Percentiles rank a stretch among this genome's conserved stretches.
Evolutionary conservation across 805 yeast genomes (phyloP).

Genomic region (Candida rishiriensis): DNA sequence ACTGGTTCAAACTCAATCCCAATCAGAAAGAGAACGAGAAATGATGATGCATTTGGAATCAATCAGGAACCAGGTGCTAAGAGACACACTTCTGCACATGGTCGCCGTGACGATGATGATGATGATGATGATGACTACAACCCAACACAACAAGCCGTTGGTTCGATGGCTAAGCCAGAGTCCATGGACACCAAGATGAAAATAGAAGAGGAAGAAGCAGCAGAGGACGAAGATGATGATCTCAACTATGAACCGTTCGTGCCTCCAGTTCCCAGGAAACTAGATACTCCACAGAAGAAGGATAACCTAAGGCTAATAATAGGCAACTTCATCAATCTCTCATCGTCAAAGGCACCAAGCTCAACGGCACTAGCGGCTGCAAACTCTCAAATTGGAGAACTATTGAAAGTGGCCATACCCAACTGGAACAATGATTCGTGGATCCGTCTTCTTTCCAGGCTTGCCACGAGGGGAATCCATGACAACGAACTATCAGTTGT

Average conservation of each 20-base stretch:
- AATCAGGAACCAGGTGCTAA: neutral
- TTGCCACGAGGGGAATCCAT: slow-evolving; percentile 77
- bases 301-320: slow-evolving; percentile 54
- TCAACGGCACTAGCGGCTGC: slow-evolving; percentile 17
- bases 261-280: slow-evolving; percentile 53
- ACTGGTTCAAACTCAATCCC: slow-evolving; percentile 1
- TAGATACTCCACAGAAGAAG: slow-evolving; percentile 52
- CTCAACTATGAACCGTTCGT: slow-evolving; percentile 29
- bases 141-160: neutral
- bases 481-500: slow-evolving; percentile 47
- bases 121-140: slow-evolving; percentile 4
- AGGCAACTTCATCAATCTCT: slow-evolving; percentile 48
- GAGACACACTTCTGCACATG: slow-evolving; percentile 2
- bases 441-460: slow-evolving; percentile 67
- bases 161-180: neutral
- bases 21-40: slow-evolving; percentile 3
- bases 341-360: slow-evolving; percentile 29
- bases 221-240: slow-evolving; percentile 18
- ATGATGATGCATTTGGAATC: neutral
- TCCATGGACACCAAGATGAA: neutral
- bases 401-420: slow-evolving; percentile 53
- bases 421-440: slow-evolving; percentile 64
- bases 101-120: slow-evolving; percentile 13
- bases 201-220: slow-evolving; percentile 20
- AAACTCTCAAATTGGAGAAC: slow-evolving; percentile 18